Conservation (phyloP, 371 early-diverging fungal genomes). For the Rhizomucor pusillus region DNA sequence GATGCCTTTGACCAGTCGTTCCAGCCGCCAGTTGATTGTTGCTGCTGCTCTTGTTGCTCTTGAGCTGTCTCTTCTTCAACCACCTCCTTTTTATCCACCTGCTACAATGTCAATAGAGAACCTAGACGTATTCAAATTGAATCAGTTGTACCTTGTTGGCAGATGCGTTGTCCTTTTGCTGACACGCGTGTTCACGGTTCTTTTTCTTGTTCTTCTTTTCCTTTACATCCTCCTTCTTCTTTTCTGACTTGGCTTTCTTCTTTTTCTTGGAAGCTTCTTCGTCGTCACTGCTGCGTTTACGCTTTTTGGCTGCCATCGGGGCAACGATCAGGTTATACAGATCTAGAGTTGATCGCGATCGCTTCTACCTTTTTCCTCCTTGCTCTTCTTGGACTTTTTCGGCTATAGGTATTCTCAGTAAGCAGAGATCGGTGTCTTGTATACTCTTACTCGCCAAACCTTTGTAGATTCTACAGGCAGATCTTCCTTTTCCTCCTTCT, state of each 20-base stretch:
- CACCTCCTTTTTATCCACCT: background rate
- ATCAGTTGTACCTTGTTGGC: no score
- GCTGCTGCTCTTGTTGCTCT: background rate
- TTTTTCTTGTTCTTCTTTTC: constrained; percentile 17
- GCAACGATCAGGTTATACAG: background rate
- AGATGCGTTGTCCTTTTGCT: background rate
- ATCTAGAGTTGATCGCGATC: background rate
- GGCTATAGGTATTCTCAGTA: background rate
- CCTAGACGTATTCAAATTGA: no score
- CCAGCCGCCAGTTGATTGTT: constrained; percentile 32
- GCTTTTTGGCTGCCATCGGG: constrained; percentile 8
- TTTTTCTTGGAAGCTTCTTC: background rate
- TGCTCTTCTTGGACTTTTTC: constrained; percentile 9
- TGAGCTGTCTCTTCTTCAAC: background rate
- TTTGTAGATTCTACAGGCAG: background rate
- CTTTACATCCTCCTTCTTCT: constrained; percentile 12
- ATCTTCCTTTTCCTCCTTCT: background rate
- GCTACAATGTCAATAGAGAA: no score
- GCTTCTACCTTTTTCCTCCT: constrained; percentile 4
- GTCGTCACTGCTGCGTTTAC: constrained; percentile 8
- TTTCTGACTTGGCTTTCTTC: constrained; percentile 8
- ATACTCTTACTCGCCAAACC: background rate
- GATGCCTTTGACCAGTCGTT: constrained; percentile 51
- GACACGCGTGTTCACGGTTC: constrained; percentile 16
- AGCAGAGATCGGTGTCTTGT: no score